A percentile compares a stretch with the other conserved stretches of the same genome.
These are phyloP conservation scores for Wickerhamomyces sp. DNA, from an alignment of 1,139 yeast species.

Conservation along the genomic window DNA sequence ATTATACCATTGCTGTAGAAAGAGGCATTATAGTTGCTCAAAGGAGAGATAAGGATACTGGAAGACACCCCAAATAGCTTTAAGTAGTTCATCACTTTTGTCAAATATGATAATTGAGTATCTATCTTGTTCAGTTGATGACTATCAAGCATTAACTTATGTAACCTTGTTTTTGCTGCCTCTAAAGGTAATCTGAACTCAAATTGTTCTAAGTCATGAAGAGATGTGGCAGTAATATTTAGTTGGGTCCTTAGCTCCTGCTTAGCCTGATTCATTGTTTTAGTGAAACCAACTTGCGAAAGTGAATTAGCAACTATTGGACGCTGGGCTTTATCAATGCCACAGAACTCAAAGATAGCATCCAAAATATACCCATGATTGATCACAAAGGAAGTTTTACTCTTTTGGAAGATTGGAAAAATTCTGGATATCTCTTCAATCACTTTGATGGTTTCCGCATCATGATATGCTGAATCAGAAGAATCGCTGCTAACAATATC, in stretches of 20 bases:
- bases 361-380: conserved; percentile 81
- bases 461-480: conserved; percentile 49
- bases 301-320: conserved; percentile 64
- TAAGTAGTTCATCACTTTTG: conserved; percentile 50
- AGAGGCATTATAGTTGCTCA: conserved; percentile 75
- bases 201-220: conserved; percentile 76
- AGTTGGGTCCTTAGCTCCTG: conserved; percentile 63
- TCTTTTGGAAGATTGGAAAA: conserved; percentile 60
- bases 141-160: conserved; percentile 70
- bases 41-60: conserved; percentile 54
- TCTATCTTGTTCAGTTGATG: conserved; percentile 56
- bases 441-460: conserved; percentile 84
- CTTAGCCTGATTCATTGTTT: conserved; percentile 61
- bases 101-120: conserved; percentile 54
- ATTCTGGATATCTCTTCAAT: conserved; percentile 64
- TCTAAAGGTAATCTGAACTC: conserved; percentile 70
- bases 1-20: conserved; percentile 79
- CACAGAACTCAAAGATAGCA: conserved; percentile 71
- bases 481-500: conserved; percentile 64
- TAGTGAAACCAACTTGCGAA: conserved; percentile 73
- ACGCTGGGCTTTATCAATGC: conserved; percentile 67
- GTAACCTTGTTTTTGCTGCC: conserved; percentile 56
- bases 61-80: conserved; percentile 55
- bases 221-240: conserved; percentile 73
- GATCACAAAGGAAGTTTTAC: conserved; percentile 54